phyloP scores from a whole-genome alignment of 225 moss, liverwort and hornwort species.

The Ulota crispa region DNA sequence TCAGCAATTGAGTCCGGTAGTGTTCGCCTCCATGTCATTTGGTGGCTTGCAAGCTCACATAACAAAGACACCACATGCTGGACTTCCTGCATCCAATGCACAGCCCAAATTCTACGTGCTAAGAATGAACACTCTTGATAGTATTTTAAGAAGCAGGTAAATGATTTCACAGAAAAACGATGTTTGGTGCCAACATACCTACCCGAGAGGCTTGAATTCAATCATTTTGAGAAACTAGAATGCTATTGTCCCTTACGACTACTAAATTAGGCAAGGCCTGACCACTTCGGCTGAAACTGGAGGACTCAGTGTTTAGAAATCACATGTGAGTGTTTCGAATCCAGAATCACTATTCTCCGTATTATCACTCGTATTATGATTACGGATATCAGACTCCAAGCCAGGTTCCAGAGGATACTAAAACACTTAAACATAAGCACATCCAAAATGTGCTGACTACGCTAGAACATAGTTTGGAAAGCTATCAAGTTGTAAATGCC shows the following conservation, averaged over 20 bases:
- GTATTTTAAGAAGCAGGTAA: neutral
- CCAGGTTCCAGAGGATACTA: slow-evolving; percentile 9
- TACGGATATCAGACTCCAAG: neutral
- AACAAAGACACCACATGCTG: slow-evolving; percentile 80
- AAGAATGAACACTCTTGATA: slow-evolving; percentile 15
- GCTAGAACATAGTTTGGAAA: neutral
- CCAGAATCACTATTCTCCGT: neutral
- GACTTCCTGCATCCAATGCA: slow-evolving; percentile 63
- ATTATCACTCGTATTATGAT: neutral
- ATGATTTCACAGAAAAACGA: neutral
- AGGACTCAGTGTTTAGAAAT: neutral
- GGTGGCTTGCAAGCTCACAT: slow-evolving; percentile 81
- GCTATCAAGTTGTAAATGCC: neutral
- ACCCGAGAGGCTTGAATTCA: neutral
- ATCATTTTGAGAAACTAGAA: slow-evolving; percentile 6
- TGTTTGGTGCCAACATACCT: neutral
- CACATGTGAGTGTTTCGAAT: neutral
- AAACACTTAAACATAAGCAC: neutral
- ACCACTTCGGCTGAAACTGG: neutral
- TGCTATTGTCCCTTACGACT: neutral
- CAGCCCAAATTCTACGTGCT: slow-evolving; percentile 21
- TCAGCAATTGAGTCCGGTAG: slow-evolving; percentile 62
- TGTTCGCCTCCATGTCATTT: slow-evolving; percentile 68
- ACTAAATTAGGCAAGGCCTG: neutral
- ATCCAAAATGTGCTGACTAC: neutral